Percentiles rank a stretch among this genome's conserved stretches.
These are phyloP conservation scores for Amaranthus palmeri DNA, from an alignment of 148 eudicot species.

Conservation along the genomic window DNA sequence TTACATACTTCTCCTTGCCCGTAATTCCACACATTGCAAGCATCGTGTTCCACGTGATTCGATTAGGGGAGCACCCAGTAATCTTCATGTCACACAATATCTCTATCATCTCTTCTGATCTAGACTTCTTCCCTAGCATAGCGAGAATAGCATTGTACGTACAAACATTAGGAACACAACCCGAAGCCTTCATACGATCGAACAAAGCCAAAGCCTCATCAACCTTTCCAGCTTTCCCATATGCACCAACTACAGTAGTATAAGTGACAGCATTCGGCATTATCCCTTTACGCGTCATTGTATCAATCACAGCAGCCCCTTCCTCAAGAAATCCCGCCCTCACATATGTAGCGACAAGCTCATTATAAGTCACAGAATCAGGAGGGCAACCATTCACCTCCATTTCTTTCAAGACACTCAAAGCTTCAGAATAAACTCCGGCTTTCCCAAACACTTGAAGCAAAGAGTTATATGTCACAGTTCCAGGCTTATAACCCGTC, in stretches of 20 bases:
- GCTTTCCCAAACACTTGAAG: constrained; percentile 91
- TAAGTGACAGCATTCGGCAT: constrained; percentile 80
- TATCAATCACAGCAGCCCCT: constrained; percentile 67
- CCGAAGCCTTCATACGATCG: constrained; percentile 60
- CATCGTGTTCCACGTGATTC: constrained; percentile 86
- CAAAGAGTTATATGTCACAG: constrained; percentile 73
- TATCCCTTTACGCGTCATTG: constrained; percentile 68
- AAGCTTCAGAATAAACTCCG: constrained; percentile 65
- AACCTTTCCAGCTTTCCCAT: constrained; percentile 75
- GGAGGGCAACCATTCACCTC: constrained; percentile 61
- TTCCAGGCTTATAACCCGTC: constrained; percentile 65
- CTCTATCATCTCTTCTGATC: constrained; percentile 63
- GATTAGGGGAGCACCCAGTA: constrained; percentile 72
- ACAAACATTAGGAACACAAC: constrained; percentile 83
- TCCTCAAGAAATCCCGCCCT: constrained; percentile 79
- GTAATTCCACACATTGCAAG: constrained; percentile 68
- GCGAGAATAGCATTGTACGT: constrained; percentile 81
- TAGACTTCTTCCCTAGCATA: constrained; percentile 76
- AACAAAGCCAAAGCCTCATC: constrained; percentile 71
- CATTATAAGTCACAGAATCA: constrained; percentile 78
- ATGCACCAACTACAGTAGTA: constrained; percentile 79
- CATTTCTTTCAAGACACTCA: constrained; percentile 71
- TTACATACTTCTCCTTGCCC: constrained; percentile 71
- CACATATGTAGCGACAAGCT: constrained; percentile 70
- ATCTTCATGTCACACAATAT: constrained; percentile 71